phyloP scores from a whole-genome alignment of 1,139 yeast species.

The Debaryomyces fabryi region DNA sequence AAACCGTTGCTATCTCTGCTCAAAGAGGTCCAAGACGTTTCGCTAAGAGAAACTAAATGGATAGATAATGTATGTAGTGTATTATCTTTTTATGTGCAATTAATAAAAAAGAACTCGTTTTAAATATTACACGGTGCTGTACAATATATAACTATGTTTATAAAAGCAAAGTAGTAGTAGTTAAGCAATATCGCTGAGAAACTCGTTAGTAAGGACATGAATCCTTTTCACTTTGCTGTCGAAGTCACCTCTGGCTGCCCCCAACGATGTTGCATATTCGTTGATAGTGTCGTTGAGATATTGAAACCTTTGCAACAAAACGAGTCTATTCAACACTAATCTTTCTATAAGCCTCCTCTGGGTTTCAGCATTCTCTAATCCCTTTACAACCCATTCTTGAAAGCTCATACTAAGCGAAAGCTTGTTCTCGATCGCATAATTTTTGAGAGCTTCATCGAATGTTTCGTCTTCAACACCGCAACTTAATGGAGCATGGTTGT shows the following conservation, averaged over 20 bases:
- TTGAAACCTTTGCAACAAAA: conserved; percentile 39
- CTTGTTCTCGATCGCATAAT: conserved; percentile 3
- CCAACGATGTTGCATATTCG: conserved; percentile 28
- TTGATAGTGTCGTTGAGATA: conserved; percentile 28
- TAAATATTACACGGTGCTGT: conserved; percentile 5
- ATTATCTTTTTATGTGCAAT: conserved; percentile 13
- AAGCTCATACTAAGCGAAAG: conserved; percentile 8
- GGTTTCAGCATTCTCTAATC: conserved; percentile 4
- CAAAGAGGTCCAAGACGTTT: conserved; percentile 93
- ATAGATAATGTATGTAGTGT: conserved; percentile 10
- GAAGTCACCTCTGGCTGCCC: background rate
- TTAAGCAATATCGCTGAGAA: conserved; percentile 1
- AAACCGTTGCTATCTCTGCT: conserved; percentile 89
- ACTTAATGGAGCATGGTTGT: conserved; percentile 10
- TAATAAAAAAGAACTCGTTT: conserved; percentile 12
- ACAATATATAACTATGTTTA: conserved; percentile 5
- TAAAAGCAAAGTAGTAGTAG: background rate
- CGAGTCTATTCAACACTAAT: conserved; percentile 37
- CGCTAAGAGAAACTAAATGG: conserved; percentile 85
- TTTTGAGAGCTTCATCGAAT: conserved; percentile 1
- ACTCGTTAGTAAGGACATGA: conserved; percentile 3
- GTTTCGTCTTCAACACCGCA: conserved; percentile 1
- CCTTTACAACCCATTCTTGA: conserved; percentile 7
- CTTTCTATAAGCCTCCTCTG: conserved; percentile 26
- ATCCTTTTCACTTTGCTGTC: conserved; percentile 5